Conservation (phyloP, 1,139 yeast genomes). For the Candida labiduridarum region DNA sequence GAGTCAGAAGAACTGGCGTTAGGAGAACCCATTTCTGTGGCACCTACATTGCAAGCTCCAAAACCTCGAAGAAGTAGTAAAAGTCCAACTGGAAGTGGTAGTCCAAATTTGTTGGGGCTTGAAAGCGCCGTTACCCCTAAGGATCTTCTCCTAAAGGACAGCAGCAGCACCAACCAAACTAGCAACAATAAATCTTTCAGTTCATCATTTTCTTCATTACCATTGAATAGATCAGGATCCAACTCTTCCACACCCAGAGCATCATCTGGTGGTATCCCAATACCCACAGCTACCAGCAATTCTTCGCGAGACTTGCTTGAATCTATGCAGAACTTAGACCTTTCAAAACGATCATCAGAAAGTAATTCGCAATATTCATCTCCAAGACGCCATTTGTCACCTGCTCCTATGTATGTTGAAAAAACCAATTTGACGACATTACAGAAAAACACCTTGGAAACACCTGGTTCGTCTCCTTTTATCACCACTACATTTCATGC, state of each 20-base stretch:
- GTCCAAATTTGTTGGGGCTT: constrained; percentile 38
- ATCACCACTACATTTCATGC: constrained; percentile 9
- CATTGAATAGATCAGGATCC: constrained; percentile 10
- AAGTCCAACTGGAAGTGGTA: constrained; percentile 24
- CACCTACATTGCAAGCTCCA: constrained; percentile 26
- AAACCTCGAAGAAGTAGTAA: constrained; percentile 34
- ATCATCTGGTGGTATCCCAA: constrained; percentile 19
- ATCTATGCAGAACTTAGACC: constrained; percentile 32
- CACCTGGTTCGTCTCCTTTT: constrained; percentile 18
- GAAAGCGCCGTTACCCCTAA: constrained; percentile 40
- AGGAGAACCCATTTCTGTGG: neutral
- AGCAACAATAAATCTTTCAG: constrained; percentile 14
- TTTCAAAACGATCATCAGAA: constrained; percentile 19
- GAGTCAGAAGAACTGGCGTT: constrained; percentile 9
- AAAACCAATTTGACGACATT: constrained; percentile 56
- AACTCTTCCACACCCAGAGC: constrained; percentile 17
- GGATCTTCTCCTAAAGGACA: constrained; percentile 32
- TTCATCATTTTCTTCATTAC: constrained; percentile 16
- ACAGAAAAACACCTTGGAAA: constrained; percentile 43
- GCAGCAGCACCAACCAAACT: neutral
- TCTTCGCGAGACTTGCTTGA: constrained; percentile 30
- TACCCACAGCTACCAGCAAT: constrained; percentile 13
- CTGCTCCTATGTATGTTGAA: constrained; percentile 46
- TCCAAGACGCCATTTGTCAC: constrained; percentile 59
- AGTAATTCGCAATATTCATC: constrained; percentile 44